Percentiles rank a stretch among this genome's conserved stretches.
phyloP scores from a whole-genome alignment of 2,329 filamentous ascomycete genomes.

The Ophiostoma quercus region DNA sequence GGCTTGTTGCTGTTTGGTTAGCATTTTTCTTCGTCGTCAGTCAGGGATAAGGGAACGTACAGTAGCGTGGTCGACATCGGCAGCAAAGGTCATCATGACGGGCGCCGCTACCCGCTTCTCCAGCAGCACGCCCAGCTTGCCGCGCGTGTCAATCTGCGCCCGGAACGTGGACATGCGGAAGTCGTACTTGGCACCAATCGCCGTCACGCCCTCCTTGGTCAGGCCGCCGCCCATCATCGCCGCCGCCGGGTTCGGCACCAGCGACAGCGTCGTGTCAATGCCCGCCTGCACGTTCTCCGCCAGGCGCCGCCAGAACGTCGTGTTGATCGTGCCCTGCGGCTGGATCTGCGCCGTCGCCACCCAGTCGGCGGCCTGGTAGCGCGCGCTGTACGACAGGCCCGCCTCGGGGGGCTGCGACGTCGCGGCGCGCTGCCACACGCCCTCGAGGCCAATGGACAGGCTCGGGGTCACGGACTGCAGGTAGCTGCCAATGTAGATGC shows the following conservation, averaged over 20 bases:
- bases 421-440: constrained; percentile 84
- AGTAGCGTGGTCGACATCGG: constrained; percentile 92
- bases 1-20: constrained; percentile 68
- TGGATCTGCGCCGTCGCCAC: constrained; percentile 86
- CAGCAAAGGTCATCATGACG: constrained; percentile 89
- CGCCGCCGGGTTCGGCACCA: constrained; percentile 52
- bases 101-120: constrained; percentile 95
- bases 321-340: constrained; percentile 79
- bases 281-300: constrained; percentile 95
- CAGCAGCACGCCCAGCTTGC: constrained; percentile 84
- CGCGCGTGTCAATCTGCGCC: constrained; percentile 90
- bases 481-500: constrained; percentile 94
- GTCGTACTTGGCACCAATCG: constrained; percentile 94
- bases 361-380: constrained; percentile 91
- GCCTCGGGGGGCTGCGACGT: constrained; percentile 85
- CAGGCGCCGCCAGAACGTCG: constrained; percentile 88
- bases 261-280: constrained; percentile 86
- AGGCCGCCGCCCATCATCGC: constrained; percentile 70
- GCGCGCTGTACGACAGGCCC: constrained; percentile 79
- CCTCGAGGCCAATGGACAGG: constrained; percentile 83
- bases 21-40: no score
- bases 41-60: no score
- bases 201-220: constrained; percentile 82
- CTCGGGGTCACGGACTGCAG: constrained; percentile 86
- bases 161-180: constrained; percentile 94